A percentile compares a stretch with the other conserved stretches of the same genome.
Conservation (phyloP, 148 eudicot genomes). For the Rhododendron vialii region DNA sequence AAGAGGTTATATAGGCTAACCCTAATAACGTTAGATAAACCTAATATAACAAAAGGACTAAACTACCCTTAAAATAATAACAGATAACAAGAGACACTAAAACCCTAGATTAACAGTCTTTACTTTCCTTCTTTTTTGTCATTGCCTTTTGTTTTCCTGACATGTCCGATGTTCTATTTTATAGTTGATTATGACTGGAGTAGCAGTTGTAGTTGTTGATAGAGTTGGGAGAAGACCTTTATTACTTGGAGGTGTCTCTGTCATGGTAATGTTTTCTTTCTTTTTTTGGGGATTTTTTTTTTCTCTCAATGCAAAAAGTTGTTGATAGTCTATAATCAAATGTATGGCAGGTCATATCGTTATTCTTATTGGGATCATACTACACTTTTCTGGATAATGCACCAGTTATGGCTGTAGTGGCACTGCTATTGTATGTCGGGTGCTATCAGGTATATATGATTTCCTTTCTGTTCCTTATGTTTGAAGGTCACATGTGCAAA, state of each 20-base stretch:
- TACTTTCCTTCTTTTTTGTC: background rate
- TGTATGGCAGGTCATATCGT: conserved; percentile 60
- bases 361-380: conserved; percentile 83
- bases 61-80: no score
- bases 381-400: conserved; percentile 74
- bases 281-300: background rate
- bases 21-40: no score
- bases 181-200: conserved; percentile 86
- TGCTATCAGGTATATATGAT: conserved; percentile 75
- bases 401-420: conserved; percentile 80
- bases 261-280: conserved; percentile 48
- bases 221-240: conserved; percentile 95
- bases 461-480: background rate
- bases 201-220: conserved; percentile 76
- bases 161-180: conserved; percentile 5
- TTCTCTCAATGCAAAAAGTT: background rate
- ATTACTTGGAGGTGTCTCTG: conserved; percentile 94
- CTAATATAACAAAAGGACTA: no score
- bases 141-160: background rate
- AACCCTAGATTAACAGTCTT: no score
- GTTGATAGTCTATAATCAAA: conserved; percentile 3
- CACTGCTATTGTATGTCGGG: conserved; percentile 79
- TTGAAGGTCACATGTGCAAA: background rate
- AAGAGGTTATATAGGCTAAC: no score
- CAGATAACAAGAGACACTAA: no score